phyloP scores from a whole-genome alignment of 1,284 basidiomycete species.

The Leccinum proximum region DNA sequence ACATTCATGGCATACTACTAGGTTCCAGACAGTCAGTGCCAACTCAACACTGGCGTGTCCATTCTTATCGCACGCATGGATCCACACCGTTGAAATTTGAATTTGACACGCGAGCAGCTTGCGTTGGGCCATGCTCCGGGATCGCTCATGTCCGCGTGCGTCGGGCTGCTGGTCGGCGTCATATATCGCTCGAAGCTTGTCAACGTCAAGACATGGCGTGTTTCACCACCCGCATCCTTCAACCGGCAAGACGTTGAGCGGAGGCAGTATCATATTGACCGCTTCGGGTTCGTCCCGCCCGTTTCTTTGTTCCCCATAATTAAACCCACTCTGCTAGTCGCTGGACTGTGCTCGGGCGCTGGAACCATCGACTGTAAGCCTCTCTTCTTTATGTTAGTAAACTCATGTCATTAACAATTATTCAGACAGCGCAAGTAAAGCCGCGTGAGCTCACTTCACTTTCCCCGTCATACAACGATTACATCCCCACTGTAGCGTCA shows the following conservation, averaged over 20 bases:
- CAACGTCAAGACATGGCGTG: slow-evolving; percentile 70
- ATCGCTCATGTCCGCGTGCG: slow-evolving; percentile 53
- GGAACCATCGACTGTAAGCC: slow-evolving; percentile 81
- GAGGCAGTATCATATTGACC: slow-evolving; percentile 89
- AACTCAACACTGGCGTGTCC: background rate
- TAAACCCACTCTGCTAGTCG: slow-evolving; percentile 46
- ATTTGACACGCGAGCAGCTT: slow-evolving; percentile 43
- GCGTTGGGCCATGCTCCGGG: slow-evolving; percentile 64
- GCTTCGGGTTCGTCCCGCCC: slow-evolving; percentile 62
- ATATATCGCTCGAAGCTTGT: slow-evolving; percentile 80
- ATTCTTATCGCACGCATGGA: background rate
- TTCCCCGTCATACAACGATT: slow-evolving; percentile 6
- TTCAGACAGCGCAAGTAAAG: slow-evolving; percentile 87
- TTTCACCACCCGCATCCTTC: slow-evolving; percentile 64
- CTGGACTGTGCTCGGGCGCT: slow-evolving; percentile 84
- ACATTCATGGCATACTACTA: too few relatives aligned
- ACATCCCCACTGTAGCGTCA: slow-evolving; percentile 51
- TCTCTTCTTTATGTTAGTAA: background rate
- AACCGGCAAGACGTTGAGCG: slow-evolving; percentile 62
- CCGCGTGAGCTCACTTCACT: slow-evolving; percentile 56
- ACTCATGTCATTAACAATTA: slow-evolving; percentile 11
- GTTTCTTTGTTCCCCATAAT: slow-evolving; percentile 6
- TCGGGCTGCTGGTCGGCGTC: slow-evolving; percentile 70
- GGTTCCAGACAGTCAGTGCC: too few relatives aligned
- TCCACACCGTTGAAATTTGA: slow-evolving; percentile 2